Conservation (phyloP, 495 filamentous ascomycete species). For the Lepraria neglecta region DNA sequence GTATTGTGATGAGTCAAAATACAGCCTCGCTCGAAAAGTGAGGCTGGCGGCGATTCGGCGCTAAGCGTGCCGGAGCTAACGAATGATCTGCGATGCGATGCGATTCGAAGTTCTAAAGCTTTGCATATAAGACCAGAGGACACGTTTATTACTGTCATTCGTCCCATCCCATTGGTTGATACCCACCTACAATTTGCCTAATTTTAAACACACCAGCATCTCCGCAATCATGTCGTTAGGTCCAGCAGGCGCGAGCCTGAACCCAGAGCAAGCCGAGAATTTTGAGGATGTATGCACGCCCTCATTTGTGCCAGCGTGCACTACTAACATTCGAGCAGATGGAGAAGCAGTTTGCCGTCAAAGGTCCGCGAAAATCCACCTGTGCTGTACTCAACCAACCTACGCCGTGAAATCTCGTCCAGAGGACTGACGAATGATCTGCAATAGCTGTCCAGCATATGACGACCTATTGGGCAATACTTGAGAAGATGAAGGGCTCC, state of each 20-base stretch:
- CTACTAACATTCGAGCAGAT: constrained; percentile 53
- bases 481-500: constrained; percentile 82
- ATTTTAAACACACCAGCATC: neutral
- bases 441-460: constrained; percentile 80
- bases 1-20: too few species aligned
- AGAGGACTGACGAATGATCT: constrained; percentile 23
- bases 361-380: constrained; percentile 51
- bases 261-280: constrained; percentile 67
- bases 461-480: constrained; percentile 92
- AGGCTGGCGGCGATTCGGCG: too few species aligned
- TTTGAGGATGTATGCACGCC: constrained; percentile 60
- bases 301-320: neutral
- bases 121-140: neutral
- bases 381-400: constrained; percentile 1
- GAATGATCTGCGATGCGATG: too few species aligned
- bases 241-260: constrained; percentile 43
- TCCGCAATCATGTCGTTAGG: constrained; percentile 40
- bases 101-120: neutral
- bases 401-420: constrained; percentile 14
- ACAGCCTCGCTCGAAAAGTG: too few species aligned
- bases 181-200: neutral
- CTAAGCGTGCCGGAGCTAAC: too few species aligned
- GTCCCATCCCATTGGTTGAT: neutral
- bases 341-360: constrained; percentile 99
- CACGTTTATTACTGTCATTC: neutral